phyloP scores from a whole-genome alignment of 2,329 filamentous ascomycete genomes.

The Didymella arachidicola region DNA sequence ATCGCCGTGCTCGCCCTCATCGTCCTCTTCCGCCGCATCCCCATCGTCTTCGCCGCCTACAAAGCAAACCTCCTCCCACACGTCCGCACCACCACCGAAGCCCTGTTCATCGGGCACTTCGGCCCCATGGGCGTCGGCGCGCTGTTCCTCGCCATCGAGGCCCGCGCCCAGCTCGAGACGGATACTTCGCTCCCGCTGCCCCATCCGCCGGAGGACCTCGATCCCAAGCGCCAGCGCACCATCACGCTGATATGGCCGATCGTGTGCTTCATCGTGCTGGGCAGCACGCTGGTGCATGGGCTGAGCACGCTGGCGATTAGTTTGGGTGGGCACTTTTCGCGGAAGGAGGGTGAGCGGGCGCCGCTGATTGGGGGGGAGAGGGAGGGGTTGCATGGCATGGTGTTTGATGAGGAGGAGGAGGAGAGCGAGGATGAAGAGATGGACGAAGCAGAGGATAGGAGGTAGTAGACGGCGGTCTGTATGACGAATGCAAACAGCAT shows the following conservation, averaged over 20 bases:
- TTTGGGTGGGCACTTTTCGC: constrained; percentile 57
- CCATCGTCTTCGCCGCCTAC: constrained; percentile 59
- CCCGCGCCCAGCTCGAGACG: constrained; percentile 61
- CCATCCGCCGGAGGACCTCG: constrained; percentile 51
- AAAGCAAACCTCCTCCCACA: constrained; percentile 55
- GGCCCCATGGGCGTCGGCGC: constrained; percentile 66
- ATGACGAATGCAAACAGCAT: no score
- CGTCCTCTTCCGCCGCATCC: constrained; percentile 61
- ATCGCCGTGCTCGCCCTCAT: constrained; percentile 59
- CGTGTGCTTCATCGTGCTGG: constrained; percentile 63
- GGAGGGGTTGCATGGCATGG: constrained; percentile 60
- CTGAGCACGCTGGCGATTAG: constrained; percentile 61
- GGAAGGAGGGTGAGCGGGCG: constrained; percentile 58
- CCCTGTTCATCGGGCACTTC: constrained; percentile 64
- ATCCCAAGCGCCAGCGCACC: constrained; percentile 47
- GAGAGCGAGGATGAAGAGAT: constrained; percentile 46
- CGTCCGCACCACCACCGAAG: constrained; percentile 60
- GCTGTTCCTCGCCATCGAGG: constrained; percentile 65
- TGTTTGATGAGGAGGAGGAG: constrained; percentile 52
- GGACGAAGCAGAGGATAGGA: constrained; percentile 1
- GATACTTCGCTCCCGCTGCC: constrained; percentile 56
- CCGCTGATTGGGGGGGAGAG: constrained; percentile 60
- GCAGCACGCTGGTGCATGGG: constrained; percentile 63
- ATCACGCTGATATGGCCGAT: constrained; percentile 62
- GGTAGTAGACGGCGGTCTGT: no score